A percentile compares a stretch with the other conserved stretches of the same genome.
phyloP scores from a whole-genome alignment of 805 yeast genomes.

The Novakomyces olei region DNA sequence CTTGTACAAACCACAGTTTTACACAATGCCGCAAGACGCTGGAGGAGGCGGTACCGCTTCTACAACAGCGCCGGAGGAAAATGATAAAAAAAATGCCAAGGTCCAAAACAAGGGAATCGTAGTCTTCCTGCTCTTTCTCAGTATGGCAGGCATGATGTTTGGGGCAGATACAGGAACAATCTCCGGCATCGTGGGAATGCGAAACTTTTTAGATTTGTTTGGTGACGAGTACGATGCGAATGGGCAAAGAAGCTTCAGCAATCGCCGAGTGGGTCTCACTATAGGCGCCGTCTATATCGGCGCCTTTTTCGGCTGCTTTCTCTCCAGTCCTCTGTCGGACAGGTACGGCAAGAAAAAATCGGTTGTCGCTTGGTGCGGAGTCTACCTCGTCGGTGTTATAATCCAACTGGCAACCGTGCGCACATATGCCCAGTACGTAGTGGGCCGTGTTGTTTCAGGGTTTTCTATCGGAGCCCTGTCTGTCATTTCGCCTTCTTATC shows the following conservation, averaged over 20 bases:
- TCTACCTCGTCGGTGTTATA: constrained; percentile 5
- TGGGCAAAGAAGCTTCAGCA: too few species aligned
- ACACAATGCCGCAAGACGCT: too few species aligned
- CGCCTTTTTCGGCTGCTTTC: constrained; percentile 5
- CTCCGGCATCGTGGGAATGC: constrained; percentile 5
- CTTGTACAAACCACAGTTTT: too few species aligned
- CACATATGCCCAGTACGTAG: constrained; percentile 17
- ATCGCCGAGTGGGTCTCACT: constrained; percentile 4
- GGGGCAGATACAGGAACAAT: constrained; percentile 5
- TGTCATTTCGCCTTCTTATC: constrained; percentile 54
- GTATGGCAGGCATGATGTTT: constrained; percentile 5
- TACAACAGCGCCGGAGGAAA: too few species aligned
- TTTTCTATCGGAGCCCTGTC: constrained; percentile 58
- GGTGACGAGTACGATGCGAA: constrained; percentile 3
- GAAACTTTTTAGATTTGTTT: constrained; percentile 1
- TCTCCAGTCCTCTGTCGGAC: constrained; percentile 6
- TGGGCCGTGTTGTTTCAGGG: constrained; percentile 30
- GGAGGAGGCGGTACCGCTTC: too few species aligned
- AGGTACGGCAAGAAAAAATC: constrained; percentile 3
- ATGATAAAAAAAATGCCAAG: too few species aligned
- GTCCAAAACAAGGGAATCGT: too few species aligned
- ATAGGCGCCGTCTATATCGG: constrained; percentile 6
- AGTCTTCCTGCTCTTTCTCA: constrained; percentile 2
- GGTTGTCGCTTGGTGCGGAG: constrained; percentile 1
- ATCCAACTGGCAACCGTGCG: constrained; percentile 5